Evolutionary conservation across 202 grass and related monocot species (phyloP).

Genomic region (Sporobolus alterniflorus): DNA sequence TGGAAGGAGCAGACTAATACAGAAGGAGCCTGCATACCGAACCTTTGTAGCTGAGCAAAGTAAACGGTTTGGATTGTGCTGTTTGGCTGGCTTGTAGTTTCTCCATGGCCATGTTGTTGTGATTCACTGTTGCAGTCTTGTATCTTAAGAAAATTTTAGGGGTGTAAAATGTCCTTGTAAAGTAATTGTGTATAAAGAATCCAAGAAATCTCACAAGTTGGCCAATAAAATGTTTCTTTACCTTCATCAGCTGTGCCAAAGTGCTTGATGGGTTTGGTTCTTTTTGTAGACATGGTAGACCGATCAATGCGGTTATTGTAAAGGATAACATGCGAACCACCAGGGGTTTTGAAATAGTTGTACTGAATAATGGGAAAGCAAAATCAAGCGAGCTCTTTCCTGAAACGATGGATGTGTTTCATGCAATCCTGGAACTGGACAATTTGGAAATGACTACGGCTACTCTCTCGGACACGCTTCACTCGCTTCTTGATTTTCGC

Average conservation of each 20-base stretch:
- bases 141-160: slow-evolving; percentile 28
- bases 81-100: slow-evolving; percentile 50
- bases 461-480: too few species aligned
- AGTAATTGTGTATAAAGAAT: slow-evolving; percentile 58
- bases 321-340: background rate
- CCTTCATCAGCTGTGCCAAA: background rate
- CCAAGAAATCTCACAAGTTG: slow-evolving; percentile 40
- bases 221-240: slow-evolving; percentile 11
- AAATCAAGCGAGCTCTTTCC: too few species aligned
- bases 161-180: slow-evolving; percentile 58
- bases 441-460: background rate
- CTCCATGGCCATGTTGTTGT: slow-evolving; percentile 33
- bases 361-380: too few species aligned
- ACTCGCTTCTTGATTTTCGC: too few species aligned
- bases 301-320: background rate
- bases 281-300: background rate
- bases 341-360: too few species aligned
- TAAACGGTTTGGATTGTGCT: slow-evolving; percentile 33
- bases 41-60: slow-evolving; percentile 66
- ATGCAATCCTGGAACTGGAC: background rate
- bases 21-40: slow-evolving; percentile 70
- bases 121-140: slow-evolving; percentile 36
- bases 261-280: background rate
- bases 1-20: slow-evolving; percentile 82
- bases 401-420: background rate